Conservation (phyloP, 331 rosid genomes). For the Cydonia oblonga region DNA sequence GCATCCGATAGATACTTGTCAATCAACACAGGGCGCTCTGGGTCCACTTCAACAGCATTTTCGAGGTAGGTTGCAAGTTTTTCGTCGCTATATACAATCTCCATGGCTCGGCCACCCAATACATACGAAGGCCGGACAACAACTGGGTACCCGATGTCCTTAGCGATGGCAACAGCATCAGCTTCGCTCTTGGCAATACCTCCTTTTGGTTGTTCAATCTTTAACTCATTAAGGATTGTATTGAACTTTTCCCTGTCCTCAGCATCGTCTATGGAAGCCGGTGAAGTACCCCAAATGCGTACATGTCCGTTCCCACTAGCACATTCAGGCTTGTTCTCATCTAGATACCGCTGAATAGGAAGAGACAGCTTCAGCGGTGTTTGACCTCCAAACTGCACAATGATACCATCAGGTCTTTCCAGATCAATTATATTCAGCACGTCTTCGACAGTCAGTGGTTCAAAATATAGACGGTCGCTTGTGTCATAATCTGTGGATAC, state of each 20-base stretch:
- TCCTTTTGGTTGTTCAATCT: conserved; percentile 92
- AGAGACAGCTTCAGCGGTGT: conserved; percentile 87
- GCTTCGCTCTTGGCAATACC: conserved; percentile 91
- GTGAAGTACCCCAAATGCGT: conserved; percentile 94
- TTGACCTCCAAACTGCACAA: conserved; percentile 99
- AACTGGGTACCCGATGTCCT: conserved; percentile 80
- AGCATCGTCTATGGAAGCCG: conserved; percentile 88
- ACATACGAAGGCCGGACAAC: conserved; percentile 97
- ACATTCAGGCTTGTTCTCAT: conserved; percentile 56
- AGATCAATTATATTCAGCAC: conserved; percentile 74
- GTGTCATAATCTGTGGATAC: conserved; percentile 98
- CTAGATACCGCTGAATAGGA: conserved; percentile 70
- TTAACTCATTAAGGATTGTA: conserved; percentile 60
- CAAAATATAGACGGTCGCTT: conserved; percentile 90
- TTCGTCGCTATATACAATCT: conserved; percentile 68
- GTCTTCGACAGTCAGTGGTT: conserved; percentile 85
- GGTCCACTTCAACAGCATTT: conserved; percentile 94
- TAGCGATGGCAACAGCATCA: conserved; percentile 78
- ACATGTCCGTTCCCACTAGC: conserved; percentile 64
- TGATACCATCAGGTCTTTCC: conserved; percentile 97
- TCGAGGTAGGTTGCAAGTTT: conserved; percentile 77
- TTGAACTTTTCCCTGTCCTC: conserved; percentile 97
- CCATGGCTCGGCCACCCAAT: conserved; percentile 98
- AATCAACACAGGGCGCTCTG: conserved; percentile 83
- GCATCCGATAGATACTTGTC: conserved; percentile 90